Base-by-base conservation (phyloP, 176 grass and related monocot species). In the Eleusine coracana region DNA sequence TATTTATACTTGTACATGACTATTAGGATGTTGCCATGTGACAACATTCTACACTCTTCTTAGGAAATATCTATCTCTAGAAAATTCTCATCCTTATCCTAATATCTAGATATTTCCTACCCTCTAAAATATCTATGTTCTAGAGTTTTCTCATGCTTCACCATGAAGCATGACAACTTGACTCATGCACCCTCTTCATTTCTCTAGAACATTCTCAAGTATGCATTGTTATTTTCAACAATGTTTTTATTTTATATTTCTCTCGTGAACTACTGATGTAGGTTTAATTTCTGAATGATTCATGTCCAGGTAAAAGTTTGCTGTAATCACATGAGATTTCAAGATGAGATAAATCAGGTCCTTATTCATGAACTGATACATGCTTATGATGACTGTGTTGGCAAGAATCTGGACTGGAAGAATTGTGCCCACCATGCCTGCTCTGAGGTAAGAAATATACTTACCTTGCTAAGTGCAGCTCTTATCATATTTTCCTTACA, bases 401-500 rank as follows among this genome's bases (percentile, higher is more conserved):
- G 28, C 66, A 99, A 96, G 86, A 95, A 98, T 81, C 0, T 99
- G 44, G 80, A 96, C 62, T 93, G 93, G 93, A 90, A 37, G 66
- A 96, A 99, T 90, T 99, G 96, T 70, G 93, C 76, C 68, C 96
- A 99, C 76, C 93, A 99, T 89, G 96, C 91, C 87, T 99, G 96
- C 85, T 93, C 93, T 21, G 96, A 96, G 93, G 96, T 93, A 93
- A 74, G 25, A 29, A 78, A 84, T 6, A 68, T 52, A 18, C 59
- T 66, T 65, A 18, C n/a, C 55, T 56, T 71, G 40, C 72, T 39
- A 83, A 56, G 29, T 80, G 21, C 21, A 82, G 14, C 67, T 39
- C n/a, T 49, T 74, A 7, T 2, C 58, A 71, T 81, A 58, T 25
- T 78, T 20, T 21, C 29, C 38, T 21, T 34, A 0, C 31, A 29